These are phyloP conservation scores for Aspergillus tanneri DNA, from an alignment of 2,329 filamentous ascomycete species.

Conservation along the genomic window DNA sequence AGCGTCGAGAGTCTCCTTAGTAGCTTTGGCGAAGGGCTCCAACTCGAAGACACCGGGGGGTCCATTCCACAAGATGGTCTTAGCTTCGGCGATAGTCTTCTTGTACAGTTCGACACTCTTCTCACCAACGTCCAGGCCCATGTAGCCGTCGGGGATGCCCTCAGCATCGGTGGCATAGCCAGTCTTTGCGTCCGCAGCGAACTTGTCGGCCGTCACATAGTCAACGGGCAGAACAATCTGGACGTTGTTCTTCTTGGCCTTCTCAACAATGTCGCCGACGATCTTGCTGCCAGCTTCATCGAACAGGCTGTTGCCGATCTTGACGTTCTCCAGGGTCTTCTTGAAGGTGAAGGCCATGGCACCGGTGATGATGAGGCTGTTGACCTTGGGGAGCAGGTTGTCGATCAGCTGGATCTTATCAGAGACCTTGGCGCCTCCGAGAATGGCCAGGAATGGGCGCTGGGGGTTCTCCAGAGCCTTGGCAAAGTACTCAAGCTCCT, in stretches of 20 bases:
- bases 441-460: conserved; percentile 96
- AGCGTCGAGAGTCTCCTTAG: conserved; percentile 87
- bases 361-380: conserved; percentile 94
- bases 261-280: conserved; percentile 80
- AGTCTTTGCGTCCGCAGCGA: conserved; percentile 76
- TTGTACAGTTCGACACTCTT: conserved; percentile 88
- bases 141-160: conserved; percentile 95
- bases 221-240: conserved; percentile 92
- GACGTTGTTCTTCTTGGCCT: conserved; percentile 95
- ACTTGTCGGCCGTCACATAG: conserved; percentile 96
- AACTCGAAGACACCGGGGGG: conserved; percentile 97
- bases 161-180: conserved; percentile 80
- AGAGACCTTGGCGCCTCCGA: conserved; percentile 95
- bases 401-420: conserved; percentile 99
- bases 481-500: conserved; percentile 99
- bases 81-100: conserved; percentile 77
- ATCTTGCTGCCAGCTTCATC: conserved; percentile 94
- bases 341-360: conserved; percentile 99
- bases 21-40: conserved; percentile 87
- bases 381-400: conserved; percentile 96
- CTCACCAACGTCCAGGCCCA: conserved; percentile 92
- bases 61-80: conserved; percentile 99
- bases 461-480: conserved; percentile 90
- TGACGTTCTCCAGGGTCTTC: conserved; percentile 90
- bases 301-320: conserved; percentile 88